Base-by-base conservation (phyloP, 192 early-diverging fungal genomes). In the Lunasporangiospora selenospora region DNA sequence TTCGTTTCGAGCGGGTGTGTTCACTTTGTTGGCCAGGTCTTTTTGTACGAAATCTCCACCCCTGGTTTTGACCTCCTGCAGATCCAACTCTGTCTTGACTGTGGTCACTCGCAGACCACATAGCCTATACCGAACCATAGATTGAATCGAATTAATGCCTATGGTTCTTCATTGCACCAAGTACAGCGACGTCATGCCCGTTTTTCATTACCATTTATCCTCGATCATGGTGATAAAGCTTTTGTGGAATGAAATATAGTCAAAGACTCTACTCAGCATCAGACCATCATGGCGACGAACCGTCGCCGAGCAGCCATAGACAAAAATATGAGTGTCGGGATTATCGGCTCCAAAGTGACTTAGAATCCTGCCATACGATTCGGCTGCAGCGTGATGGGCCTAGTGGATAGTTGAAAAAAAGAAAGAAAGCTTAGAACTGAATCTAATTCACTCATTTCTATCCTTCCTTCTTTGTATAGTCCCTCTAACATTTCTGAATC, bases 251-350 rank as follows among this genome's bases (percentile, higher is more conserved):
- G 88, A 83, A 42, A 97, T 83, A 19, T 91, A 40, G 46, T 97
- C 90, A 67, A 97, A 98, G 8, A 87, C 81, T 4, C 53, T 60
- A 8, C 47, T 57, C 7, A 97, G 75, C 10, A 73, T 79, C 13
- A 94, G 31, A 2, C 93, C 93, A 55, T 98, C 96, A 69, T 93
- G 88, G 19, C 96, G 80, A 30, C 88, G 73, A 34, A 97, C 80
- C 0, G 96, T 97, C 1, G 95, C 96, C 30, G 95, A 95, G 56
- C 95, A 98, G 0, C 95, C 96, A 89, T 93, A 96, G 9, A 98
- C 81, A 41, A 93, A 75, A 6, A 95, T 78, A 19, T 82, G 75
- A 6, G 81, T 78, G 1, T 80, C 58, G 12, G 66, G 61, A 4
- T 69, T 65, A 43, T 75, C 24, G 1, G 83, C 75, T 6, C 75